Conservation (phyloP, 352 stramenopile genomes). For the Achlya hypogyna region DNA sequence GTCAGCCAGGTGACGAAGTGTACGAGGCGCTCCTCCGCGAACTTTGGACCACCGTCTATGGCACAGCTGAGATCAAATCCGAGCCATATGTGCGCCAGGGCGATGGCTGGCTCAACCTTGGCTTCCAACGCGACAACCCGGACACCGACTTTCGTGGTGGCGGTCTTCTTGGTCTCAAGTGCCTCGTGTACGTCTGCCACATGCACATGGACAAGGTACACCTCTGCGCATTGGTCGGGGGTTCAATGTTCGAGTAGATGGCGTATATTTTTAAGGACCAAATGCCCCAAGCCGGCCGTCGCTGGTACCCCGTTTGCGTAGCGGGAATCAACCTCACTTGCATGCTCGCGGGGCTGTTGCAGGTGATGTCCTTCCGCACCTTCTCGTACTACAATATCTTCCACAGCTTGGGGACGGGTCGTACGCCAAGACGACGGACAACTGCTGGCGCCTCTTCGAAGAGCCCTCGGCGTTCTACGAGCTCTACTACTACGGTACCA, state of each 20-base stretch:
- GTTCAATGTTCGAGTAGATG: conserved; percentile 28
- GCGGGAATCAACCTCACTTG: conserved; percentile 81
- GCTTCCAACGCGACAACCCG: conserved; percentile 67
- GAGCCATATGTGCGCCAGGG: conserved; percentile 33
- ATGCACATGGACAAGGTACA: conserved; percentile 39
- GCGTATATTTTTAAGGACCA: conserved; percentile 42
- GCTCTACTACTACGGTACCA: conserved; percentile 49
- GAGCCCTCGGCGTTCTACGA: conserved; percentile 80
- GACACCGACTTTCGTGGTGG: conserved; percentile 79
- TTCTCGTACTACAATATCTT: not conserved
- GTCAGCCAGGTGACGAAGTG: conserved; percentile 40
- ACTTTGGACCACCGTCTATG: conserved; percentile 55
- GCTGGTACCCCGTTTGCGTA: conserved; percentile 76
- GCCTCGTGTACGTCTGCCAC: conserved; percentile 73
- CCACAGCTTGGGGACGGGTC: conserved; percentile 48
- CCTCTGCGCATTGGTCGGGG: not conserved
- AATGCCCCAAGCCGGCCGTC: conserved; percentile 33
- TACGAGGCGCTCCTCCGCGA: conserved; percentile 54
- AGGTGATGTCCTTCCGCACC: not conserved
- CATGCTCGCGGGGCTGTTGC: conserved; percentile 53
- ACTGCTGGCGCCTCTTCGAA: conserved; percentile 70
- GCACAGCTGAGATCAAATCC: not conserved
- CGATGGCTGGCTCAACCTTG: conserved; percentile 61
- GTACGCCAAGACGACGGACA: conserved; percentile 31
- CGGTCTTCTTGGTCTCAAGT: conserved; percentile 73